Conservation (phyloP, 352 stramenopile genomes). For the Stramenopiles sp. region DNA sequence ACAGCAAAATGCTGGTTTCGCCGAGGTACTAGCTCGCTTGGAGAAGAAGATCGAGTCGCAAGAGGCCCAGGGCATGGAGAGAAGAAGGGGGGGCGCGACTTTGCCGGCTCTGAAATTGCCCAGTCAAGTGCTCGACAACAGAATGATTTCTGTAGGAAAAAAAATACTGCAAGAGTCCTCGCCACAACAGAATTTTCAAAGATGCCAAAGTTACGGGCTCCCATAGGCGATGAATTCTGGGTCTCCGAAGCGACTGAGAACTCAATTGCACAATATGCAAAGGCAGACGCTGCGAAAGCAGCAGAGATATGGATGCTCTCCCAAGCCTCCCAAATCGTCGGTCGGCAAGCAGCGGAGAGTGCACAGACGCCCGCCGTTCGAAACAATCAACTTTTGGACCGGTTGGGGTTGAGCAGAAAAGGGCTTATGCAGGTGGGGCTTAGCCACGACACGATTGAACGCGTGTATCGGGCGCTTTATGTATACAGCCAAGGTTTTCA, state of each 20-base stretch:
- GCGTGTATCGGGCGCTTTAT: slow-evolving; percentile 5
- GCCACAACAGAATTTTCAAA: too few species aligned
- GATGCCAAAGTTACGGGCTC: too few species aligned
- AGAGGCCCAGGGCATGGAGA: too few species aligned
- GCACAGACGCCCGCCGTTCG: neutral
- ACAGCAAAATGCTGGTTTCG: too few species aligned
- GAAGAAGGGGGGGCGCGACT: too few species aligned
- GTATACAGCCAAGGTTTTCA: slow-evolving; percentile 9
- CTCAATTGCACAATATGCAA: slow-evolving; percentile 9
- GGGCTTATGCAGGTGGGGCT: neutral
- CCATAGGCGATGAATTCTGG: slow-evolving; percentile 4
- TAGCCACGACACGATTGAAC: neutral
- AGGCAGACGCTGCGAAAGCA: neutral
- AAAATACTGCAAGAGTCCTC: too few species aligned
- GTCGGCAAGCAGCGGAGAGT: neutral
- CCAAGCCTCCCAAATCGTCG: neutral
- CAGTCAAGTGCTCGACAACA: too few species aligned
- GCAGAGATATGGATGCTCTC: slow-evolving; percentile 5
- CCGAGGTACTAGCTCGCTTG: too few species aligned
- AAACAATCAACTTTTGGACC: neutral
- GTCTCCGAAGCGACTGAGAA: neutral
- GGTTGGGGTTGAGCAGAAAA: neutral
- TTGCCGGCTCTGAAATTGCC: too few species aligned
- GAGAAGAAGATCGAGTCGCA: too few species aligned
- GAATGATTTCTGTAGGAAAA: too few species aligned